These are phyloP conservation scores for Phlyctochytrium planicorne DNA, from an alignment of 192 early-diverging fungal species.

Conservation along the genomic window DNA sequence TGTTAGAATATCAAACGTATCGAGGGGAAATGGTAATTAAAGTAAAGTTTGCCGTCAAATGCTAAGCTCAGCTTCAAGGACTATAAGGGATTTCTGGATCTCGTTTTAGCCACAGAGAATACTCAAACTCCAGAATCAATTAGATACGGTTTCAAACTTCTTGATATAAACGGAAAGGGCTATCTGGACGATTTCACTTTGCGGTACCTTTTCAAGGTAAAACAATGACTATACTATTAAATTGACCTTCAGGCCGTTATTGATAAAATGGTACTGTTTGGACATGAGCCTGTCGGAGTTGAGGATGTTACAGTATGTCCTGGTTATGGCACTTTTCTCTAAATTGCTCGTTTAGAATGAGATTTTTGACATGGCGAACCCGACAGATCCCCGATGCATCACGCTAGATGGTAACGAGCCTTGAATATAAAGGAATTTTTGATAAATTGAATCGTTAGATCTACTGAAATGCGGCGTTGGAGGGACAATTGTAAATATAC, in stretches of 20 bases:
- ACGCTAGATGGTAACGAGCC: conserved; percentile 39
- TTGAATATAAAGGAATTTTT: conserved; percentile 5
- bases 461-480: conserved; percentile 46
- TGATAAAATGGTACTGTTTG: conserved; percentile 38
- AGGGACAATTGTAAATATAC: conserved; percentile 50
- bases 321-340: not conserved
- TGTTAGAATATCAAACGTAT: conserved; percentile 35
- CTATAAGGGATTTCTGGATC: conserved; percentile 49
- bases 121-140: conserved; percentile 44
- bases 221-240: not conserved
- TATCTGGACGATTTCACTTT: conserved; percentile 47
- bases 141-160: conserved; percentile 41
- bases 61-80: conserved; percentile 31
- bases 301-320: conserved; percentile 39
- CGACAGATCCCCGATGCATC: conserved; percentile 23
- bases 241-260: conserved; percentile 32
- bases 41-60: not conserved
- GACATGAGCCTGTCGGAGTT: conserved; percentile 40
- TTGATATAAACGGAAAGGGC: conserved; percentile 46
- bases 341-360: conserved; percentile 47
- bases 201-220: conserved; percentile 47
- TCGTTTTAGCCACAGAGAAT: conserved; percentile 55
- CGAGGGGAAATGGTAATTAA: conserved; percentile 37
- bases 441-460: conserved; percentile 20
- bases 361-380: conserved; percentile 60